Evolutionary conservation across 805 yeast species (phyloP), one percentile per base, ranked within the genome.

Genomic region (Barnettozyma sp.): DNA sequence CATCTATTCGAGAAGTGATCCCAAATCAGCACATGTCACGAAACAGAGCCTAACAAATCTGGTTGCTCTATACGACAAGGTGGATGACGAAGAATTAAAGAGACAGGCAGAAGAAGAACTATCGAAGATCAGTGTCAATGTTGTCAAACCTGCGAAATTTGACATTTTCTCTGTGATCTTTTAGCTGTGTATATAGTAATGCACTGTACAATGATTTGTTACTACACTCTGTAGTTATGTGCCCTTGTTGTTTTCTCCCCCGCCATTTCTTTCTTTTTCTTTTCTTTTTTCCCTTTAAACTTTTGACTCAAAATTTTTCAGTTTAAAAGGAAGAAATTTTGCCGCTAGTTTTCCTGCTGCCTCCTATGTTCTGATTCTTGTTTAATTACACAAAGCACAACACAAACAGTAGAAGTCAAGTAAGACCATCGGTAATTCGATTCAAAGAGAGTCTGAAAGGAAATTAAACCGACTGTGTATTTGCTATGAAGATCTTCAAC

Each of bases 401-500:
- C n/a, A n/a, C n/a, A n/a, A n/a, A n/a, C n/a, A n/a, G n/a, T n/a
- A n/a, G n/a, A n/a, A n/a, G n/a, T n/a, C n/a, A n/a, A n/a, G n/a
- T n/a, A n/a, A n/a, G n/a, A n/a, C n/a, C n/a, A n/a, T n/a, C n/a
- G n/a, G n/a, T n/a, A n/a, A n/a, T n/a, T n/a, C n/a, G n/a, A n/a
- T n/a, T n/a, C n/a, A n/a, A n/a, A n/a, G n/a, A n/a, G n/a, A n/a
- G n/a, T n/a, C n/a, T n/a, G n/a, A n/a, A n/a, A n/a, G n/a, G n/a
- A n/a, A n/a, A n/a, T n/a, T n/a, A n/a, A n/a, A n/a, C n/a, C n/a
- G n/a, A n/a, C n/a, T n/a, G n/a, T n/a, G n/a, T n/a, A n/a, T n/a
- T n/a, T n/a, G n/a, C n/a, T n/a, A 90, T 90, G 98, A 85, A 81
- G 58, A 66, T 90, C 31, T 88, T 86, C 55, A 75, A 74, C 27